A percentile compares a stretch with the other conserved stretches of the same genome.
phyloP scores from a whole-genome alignment of 345 rosid species.

The Dipteronia dyeriana region DNA sequence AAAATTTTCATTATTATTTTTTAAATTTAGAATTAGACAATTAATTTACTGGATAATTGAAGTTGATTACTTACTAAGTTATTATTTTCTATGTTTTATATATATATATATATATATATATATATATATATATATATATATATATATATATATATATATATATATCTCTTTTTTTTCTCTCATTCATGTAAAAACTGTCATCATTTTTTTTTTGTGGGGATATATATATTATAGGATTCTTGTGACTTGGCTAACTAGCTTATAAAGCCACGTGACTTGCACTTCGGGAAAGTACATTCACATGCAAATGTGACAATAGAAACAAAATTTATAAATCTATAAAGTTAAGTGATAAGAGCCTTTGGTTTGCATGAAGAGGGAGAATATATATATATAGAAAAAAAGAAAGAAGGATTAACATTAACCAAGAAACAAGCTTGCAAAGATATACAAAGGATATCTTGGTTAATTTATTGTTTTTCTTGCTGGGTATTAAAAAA shows the following conservation, averaged over 20 bases:
- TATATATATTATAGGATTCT: constrained; percentile 28
- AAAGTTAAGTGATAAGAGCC: constrained; percentile 28
- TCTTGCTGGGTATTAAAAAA: background rate
- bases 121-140: background rate
- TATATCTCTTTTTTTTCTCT: background rate
- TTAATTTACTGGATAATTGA: background rate
- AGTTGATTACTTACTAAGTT: background rate
- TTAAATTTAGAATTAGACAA: background rate
- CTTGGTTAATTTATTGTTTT: no score
- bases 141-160: background rate
- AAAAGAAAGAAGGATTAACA: no score
- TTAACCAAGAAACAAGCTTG: no score
- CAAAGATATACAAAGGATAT: no score
- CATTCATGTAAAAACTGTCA: background rate
- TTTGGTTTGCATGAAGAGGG: constrained; percentile 9
- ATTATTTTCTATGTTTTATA: no score
- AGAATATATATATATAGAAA: background rate
- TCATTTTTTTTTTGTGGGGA: no score
- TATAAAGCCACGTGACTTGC: constrained; percentile 51
- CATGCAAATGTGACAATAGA: constrained; percentile 51
- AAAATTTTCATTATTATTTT: background rate
- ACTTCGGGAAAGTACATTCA: constrained; percentile 64
- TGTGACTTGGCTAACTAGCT: constrained; percentile 33
- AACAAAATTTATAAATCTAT: constrained; percentile 34
- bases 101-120: background rate